Evolutionary conservation across 2,329 filamentous ascomycete species (phyloP).

Genomic region (Neonectria ditissima): DNA sequence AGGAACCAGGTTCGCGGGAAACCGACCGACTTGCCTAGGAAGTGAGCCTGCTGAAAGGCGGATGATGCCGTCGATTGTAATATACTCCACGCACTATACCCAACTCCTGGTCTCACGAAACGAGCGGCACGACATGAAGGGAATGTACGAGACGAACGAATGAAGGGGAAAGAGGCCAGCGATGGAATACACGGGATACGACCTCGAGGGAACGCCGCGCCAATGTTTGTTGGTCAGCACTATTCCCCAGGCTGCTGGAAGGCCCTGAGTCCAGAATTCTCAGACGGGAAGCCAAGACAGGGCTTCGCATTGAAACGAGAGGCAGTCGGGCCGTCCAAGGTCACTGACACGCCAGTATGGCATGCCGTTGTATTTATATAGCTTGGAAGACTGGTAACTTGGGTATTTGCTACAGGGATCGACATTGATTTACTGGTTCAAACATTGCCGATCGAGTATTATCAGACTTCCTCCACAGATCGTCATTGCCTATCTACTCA

Average conservation of each 20-base stretch:
- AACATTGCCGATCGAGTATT: not conserved
- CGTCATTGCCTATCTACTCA: too few relatives aligned
- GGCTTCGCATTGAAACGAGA: not conserved
- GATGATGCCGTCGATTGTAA: not conserved
- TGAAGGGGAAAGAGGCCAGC: not conserved
- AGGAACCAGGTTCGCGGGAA: slow-evolving; percentile 62
- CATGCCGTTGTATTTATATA: not conserved
- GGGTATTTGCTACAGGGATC: not conserved
- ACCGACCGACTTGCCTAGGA: slow-evolving; percentile 53
- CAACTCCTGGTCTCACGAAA: slow-evolving; percentile 13
- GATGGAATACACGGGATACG: not conserved
- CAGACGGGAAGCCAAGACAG: not conserved
- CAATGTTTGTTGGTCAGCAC: not conserved
- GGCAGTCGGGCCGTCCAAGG: not conserved
- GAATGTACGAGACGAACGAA: not conserved
- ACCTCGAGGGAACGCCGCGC: not conserved
- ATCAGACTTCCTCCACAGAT: too few relatives aligned
- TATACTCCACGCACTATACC: slow-evolving; percentile 29
- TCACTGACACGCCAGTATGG: not conserved
- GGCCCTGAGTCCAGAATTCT: not conserved
- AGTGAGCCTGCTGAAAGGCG: slow-evolving; percentile 30
- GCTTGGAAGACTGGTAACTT: not conserved
- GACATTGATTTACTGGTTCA: not conserved
- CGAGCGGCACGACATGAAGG: not conserved
- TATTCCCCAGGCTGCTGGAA: not conserved